A percentile compares a stretch with the other conserved stretches of the same genome.
Conservation (phyloP, 2,329 filamentous ascomycete species). For the Didymella keratinophila region DNA sequence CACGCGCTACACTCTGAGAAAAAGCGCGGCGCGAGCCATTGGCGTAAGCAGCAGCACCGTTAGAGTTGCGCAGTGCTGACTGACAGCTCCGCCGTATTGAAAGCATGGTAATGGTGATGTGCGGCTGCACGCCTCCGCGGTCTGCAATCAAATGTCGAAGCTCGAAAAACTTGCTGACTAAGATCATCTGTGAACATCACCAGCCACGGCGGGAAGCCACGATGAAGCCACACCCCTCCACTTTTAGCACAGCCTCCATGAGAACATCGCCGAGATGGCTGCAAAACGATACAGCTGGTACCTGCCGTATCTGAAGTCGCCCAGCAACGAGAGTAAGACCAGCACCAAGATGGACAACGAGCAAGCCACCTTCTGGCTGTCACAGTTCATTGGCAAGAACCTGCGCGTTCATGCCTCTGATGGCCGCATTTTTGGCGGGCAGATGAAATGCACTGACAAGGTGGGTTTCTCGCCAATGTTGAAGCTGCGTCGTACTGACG, state of each 20-base stretch:
- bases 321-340: constrained; percentile 2
- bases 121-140: constrained; percentile 10
- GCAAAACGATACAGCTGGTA: constrained; percentile 31
- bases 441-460: constrained; percentile 93
- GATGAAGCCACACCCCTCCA: constrained; percentile 18
- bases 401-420: constrained; percentile 83
- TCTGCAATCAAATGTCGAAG: neutral
- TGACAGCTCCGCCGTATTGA: constrained; percentile 42
- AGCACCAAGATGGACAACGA: constrained; percentile 57
- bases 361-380: constrained; percentile 65
- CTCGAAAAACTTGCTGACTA: constrained; percentile 28
- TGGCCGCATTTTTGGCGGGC: constrained; percentile 85
- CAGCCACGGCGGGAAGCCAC: constrained; percentile 20
- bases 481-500: neutral
- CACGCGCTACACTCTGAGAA: constrained; percentile 33
- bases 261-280: constrained; percentile 15
- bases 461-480: constrained; percentile 59
- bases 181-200: constrained; percentile 1
- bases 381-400: constrained; percentile 76
- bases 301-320: constrained; percentile 27
- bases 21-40: constrained; percentile 43
- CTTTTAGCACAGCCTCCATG: constrained; percentile 20
- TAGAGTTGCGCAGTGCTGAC: constrained; percentile 31
- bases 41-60: constrained; percentile 19
- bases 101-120: constrained; percentile 38